phyloP scores from a whole-genome alignment of 2,329 filamentous ascomycete species.

The Aureobasidium sp. region DNA sequence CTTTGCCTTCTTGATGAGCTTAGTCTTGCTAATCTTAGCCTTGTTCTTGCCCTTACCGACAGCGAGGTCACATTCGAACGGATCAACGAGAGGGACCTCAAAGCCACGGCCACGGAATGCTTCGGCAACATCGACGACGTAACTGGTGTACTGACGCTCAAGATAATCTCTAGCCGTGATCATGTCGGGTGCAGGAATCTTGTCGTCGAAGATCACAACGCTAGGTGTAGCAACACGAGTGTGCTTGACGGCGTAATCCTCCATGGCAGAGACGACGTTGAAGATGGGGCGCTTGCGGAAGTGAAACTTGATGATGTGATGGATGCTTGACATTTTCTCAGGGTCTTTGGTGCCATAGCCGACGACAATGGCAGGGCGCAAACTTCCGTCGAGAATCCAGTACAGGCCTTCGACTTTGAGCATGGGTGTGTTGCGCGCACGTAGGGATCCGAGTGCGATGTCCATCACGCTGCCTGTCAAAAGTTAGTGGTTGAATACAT shows the following conservation, averaged over 20 bases:
- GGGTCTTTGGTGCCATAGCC: slow-evolving; percentile 3
- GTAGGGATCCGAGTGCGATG: background rate
- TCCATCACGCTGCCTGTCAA: background rate
- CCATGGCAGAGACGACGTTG: background rate
- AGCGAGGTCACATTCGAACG: background rate
- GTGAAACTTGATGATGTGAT: slow-evolving; percentile 7
- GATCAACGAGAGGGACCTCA: background rate
- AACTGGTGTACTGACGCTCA: background rate
- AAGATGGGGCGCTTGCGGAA: background rate
- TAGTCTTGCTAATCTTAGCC: background rate
- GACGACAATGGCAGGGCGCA: background rate
- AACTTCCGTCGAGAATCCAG: background rate
- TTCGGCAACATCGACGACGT: background rate
- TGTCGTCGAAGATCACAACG: background rate
- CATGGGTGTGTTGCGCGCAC: background rate
- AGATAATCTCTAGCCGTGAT: background rate
- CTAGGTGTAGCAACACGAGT: background rate
- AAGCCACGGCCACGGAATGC: background rate
- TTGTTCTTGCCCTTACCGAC: background rate
- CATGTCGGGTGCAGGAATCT: background rate
- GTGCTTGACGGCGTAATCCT: background rate
- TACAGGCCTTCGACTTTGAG: background rate
- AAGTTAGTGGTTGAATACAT: background rate
- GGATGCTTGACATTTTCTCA: background rate
- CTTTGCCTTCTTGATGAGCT: background rate